Percentiles rank a stretch among this genome's conserved stretches.
phyloP scores from a whole-genome alignment of 805 yeast genomes.

The Ogataea wickerhamii region DNA sequence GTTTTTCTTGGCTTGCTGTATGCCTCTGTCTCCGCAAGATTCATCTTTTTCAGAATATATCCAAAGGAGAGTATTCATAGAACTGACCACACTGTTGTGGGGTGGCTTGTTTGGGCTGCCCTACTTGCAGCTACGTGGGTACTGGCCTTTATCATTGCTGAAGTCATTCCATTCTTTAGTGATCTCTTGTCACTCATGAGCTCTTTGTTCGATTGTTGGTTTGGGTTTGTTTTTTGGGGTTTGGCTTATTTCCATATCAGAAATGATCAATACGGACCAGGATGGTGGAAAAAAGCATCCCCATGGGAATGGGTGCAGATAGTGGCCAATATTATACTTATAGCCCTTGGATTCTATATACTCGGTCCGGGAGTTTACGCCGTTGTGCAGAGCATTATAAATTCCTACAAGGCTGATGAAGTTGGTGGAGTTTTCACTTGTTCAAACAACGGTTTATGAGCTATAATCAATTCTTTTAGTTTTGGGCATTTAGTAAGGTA shows the following conservation, averaged over 20 bases:
- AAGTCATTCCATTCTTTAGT: slow-evolving; percentile 61
- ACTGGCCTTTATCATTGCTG: slow-evolving; percentile 55
- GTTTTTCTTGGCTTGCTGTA: slow-evolving; percentile 54
- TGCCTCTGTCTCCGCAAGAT: slow-evolving; percentile 51
- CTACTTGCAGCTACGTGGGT: slow-evolving; percentile 46
- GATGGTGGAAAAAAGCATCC: slow-evolving; percentile 21
- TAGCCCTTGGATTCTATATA: slow-evolving; percentile 48
- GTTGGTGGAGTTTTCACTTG: slow-evolving; percentile 55
- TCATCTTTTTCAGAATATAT: slow-evolving; percentile 46
- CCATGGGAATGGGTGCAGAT: slow-evolving; percentile 26
- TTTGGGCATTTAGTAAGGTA: too few species aligned
- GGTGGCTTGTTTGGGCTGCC: slow-evolving; percentile 52
- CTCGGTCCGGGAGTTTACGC: slow-evolving; percentile 60
- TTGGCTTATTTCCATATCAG: slow-evolving; percentile 50
- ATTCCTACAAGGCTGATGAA: slow-evolving; percentile 43
- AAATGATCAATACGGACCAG: slow-evolving; percentile 28
- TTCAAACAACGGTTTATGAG: slow-evolving; percentile 37
- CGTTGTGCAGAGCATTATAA: slow-evolving; percentile 51
- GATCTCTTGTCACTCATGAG: slow-evolving; percentile 57
- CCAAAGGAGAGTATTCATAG: slow-evolving; percentile 40
- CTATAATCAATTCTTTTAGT: too few species aligned
- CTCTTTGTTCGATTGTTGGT: slow-evolving; percentile 63
- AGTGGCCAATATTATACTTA: slow-evolving; percentile 28
- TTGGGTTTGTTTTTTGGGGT: slow-evolving; percentile 63
- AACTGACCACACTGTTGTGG: slow-evolving; percentile 43